Evolutionary conservation across 163 green algal genomes (phyloP), one percentile per base, ranked within the genome.

Genomic region (Scenedesmus sp.): DNA sequence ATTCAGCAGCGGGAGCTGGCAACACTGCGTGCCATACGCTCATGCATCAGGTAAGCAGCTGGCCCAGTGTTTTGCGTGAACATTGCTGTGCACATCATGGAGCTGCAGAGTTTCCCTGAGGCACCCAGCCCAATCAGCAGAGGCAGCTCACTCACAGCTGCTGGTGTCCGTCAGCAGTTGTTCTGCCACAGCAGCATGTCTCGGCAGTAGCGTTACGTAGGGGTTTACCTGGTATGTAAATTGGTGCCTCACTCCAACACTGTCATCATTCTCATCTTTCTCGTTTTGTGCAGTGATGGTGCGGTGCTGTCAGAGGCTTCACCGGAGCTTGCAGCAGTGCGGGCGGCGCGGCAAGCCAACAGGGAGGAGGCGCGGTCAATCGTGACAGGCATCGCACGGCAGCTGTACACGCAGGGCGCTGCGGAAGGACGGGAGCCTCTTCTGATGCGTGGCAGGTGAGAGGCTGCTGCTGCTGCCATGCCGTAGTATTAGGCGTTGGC

Each of bases 331-430:
- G 91, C 92, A 0, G 87, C 79, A 0, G 84, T 96, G 23, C 94
- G 97, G 13, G 54, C 82, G 0, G 82, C 93, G 54, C 94, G 97
- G 7, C 82, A 88, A 54, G 90, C 87, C 10, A 98, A 98, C 93
- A 87, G 87, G 20, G 82, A 90, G 3, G 52, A 13, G 9, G 93
- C 98, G 67, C 87, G 95, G 34, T 54, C 81, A 0, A 66, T 92
- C 57, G 92, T 97, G 89, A 94, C 96, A 18, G 67, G 91, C 4
- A 74, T 88, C 89, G 94, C 95, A 3, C 92, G 93, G 10, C 55
- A 90, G 57, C 79, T 97, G 70, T 74, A 94, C 81, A 20, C 59
- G 5, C 57, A 86, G n/a, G 95, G 94, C 52, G 93, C 93, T 7
- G 94, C 93, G 4, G 96, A 97, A 84, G 86, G 93, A 0, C 23